Base-by-base conservation (phyloP, 78 protist species). In the Speleostelium caveatum region DNA sequence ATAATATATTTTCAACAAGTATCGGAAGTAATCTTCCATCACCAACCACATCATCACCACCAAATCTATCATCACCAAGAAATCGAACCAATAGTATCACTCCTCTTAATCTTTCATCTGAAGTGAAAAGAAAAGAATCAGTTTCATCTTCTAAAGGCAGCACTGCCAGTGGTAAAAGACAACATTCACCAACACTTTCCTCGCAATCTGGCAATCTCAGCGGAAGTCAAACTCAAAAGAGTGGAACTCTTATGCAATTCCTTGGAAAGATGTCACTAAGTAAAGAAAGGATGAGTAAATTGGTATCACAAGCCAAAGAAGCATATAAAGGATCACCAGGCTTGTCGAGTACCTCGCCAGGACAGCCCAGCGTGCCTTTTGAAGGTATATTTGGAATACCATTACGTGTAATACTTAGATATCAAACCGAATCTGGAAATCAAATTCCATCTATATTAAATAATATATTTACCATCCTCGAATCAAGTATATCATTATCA, bases 381-480 rank as follows among this genome's bases (percentile, higher is more conserved):
- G 89, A 80, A 39, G 89, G 89, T 39, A 58, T 80, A 53, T 80
- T 80, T 45, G 89, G 89, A 39, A 80, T 80, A n/a, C 89, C 89
- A 21, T 38, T 67, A 19, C 41, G 89, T 39, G 89, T 80, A 26
- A 80, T 80, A 28, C 35, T 80, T 41, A n/a, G 89, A 36, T 80
- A 80, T 30, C 68, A 72, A 39, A 56, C 35, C 19, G 89, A 80
- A 39, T 12, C 55, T 21, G 89, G 89, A 10, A 80, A 80, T 21
- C 78, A 65, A 41, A 67, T 80, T 24, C 89, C 89, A 26, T 80
- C 89, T 7, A 80, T 80, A 30, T 41, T 80, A 38, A 67, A 68
- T 56, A 55, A 59, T n/a, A 51, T 80, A 10, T 80, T 80, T 6
- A 68, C 55, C 2, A 36, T 67, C 1, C 21, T 80, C 0, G 89